A percentile compares a stretch with the other conserved stretches of the same genome.
Conservation (phyloP, 352 stramenopile species). For the Pythium chondricola region DNA sequence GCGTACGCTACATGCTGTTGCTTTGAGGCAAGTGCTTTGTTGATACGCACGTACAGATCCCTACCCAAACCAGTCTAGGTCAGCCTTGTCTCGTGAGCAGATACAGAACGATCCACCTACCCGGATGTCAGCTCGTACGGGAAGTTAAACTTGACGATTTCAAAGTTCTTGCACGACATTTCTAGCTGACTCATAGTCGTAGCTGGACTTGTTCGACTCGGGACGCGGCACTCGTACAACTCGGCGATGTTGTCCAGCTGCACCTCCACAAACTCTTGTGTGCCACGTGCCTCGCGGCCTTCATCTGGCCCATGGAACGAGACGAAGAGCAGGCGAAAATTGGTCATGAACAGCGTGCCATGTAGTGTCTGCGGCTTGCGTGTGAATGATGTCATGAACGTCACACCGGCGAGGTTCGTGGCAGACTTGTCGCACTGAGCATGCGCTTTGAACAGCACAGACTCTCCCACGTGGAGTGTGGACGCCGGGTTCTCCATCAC, state of each 20-base stretch:
- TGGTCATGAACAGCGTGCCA: slow-evolving; percentile 73
- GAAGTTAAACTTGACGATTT: slow-evolving; percentile 76
- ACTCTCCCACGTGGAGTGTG: slow-evolving; percentile 52
- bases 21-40: slow-evolving; percentile 44
- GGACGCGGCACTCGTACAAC: slow-evolving; percentile 47
- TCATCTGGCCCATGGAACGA: slow-evolving; percentile 48
- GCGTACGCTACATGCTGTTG: slow-evolving; percentile 48
- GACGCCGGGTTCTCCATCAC: slow-evolving; percentile 61
- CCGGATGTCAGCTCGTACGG: slow-evolving; percentile 51
- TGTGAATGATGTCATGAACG: neutral
- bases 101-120: slow-evolving; percentile 17
- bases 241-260: slow-evolving; percentile 74
- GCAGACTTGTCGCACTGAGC: slow-evolving; percentile 59
- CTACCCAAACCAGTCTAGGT: slow-evolving; percentile 12
- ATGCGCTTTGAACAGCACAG: slow-evolving; percentile 67
- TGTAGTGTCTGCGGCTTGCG: slow-evolving; percentile 23
- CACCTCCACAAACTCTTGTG: slow-evolving; percentile 52
- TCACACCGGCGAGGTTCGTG: slow-evolving; percentile 27
- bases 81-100: too few relatives aligned
- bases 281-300: slow-evolving; percentile 2
- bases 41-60: slow-evolving; percentile 65
- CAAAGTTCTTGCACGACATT: slow-evolving; percentile 85
- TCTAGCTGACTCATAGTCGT: slow-evolving; percentile 60
- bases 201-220: slow-evolving; percentile 22
- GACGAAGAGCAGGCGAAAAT: slow-evolving; percentile 62